Evolutionary conservation across 768 basidiomycete species (phyloP).

Genomic region (Dacryopinax primogenitus): DNA sequence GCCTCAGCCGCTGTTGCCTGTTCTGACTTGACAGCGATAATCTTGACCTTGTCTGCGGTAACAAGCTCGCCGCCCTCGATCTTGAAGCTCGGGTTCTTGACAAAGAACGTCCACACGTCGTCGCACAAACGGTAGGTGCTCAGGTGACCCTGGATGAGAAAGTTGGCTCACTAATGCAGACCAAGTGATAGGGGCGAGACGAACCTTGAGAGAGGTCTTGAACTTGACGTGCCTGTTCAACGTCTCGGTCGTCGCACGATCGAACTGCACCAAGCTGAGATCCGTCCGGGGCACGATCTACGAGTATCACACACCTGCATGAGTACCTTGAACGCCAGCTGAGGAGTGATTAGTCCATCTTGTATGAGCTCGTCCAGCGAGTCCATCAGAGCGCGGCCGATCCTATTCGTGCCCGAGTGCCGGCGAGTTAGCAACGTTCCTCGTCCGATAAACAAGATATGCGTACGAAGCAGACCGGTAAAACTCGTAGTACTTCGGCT

Average conservation of each 20-base stretch:
- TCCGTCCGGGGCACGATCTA: too few relatives aligned
- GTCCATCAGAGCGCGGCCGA: constrained; percentile 95
- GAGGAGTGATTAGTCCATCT: constrained; percentile 89
- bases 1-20: constrained; percentile 74
- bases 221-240: constrained; percentile 89
- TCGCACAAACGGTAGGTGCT: constrained; percentile 87
- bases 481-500: constrained; percentile 75
- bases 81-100: constrained; percentile 85
- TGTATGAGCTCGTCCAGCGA: constrained; percentile 97
- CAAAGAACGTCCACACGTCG: constrained; percentile 98
- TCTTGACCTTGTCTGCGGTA: constrained; percentile 71
- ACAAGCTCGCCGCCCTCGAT: constrained; percentile 85
- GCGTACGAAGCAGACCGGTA: constrained; percentile 76
- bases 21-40: constrained; percentile 95
- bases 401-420: constrained; percentile 43
- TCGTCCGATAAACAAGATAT: constrained; percentile 25
- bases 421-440: neutral
- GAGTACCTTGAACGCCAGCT: constrained; percentile 96
- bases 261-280: constrained; percentile 59
- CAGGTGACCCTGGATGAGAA: constrained; percentile 55
- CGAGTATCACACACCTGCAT: constrained; percentile 54
- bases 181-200: constrained; percentile 15
- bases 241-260: constrained; percentile 86
- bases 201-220: constrained; percentile 84
- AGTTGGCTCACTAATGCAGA: neutral